Evolutionary conservation across 2,329 filamentous ascomycete genomes (phyloP), one percentile per base, ranked within the genome.

Genomic region (Colletotrichum musae): DNA sequence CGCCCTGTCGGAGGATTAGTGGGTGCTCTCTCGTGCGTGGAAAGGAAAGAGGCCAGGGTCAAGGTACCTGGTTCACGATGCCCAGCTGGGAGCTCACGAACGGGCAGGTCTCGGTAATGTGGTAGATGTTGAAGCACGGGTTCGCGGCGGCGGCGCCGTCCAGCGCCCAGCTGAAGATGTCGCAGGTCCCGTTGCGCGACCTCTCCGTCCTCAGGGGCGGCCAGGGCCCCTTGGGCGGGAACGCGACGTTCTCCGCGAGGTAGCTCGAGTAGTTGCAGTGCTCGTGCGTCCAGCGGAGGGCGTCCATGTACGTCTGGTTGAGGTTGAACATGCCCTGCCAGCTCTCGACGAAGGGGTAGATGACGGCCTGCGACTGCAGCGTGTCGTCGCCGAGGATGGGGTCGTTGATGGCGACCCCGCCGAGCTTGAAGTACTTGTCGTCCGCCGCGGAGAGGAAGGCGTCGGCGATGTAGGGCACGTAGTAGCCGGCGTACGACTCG

Each of bases 121-220:
- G 88, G 80, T 95, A 96, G n/a, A 93, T 82, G 77, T 94, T 89
- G 80, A 92, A 97, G 82, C 94, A 96, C 0, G 93, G 93, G 80
- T 96, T 96, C 1, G 82, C 75, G 4, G 83, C 71, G 10, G 86
- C 85, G 39, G 88, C 91, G 0, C 83, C 73, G 73, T 82, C 83
- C 28, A 93, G 86, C n/a, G 86, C 82, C 28, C 28, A 32, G 64
- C 85, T 77, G 73, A 86, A 71, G 24, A 93, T 75, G 58, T 84
- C 82, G 76, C 93, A 75, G 0, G 80, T 80, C 43, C 73, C 75
- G 0, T 48, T 72, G 43, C 81, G 78, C 59, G 81, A 78, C 18
- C 78, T 78, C 71, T 86, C 85, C 5, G 88, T 84, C 1, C 83
- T 73, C 3, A 74, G 80, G 0, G 77, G 91, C 18, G 77, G 91